phyloP scores from a whole-genome alignment of 441 rosid genomes.

The Populus hybrid region DNA sequence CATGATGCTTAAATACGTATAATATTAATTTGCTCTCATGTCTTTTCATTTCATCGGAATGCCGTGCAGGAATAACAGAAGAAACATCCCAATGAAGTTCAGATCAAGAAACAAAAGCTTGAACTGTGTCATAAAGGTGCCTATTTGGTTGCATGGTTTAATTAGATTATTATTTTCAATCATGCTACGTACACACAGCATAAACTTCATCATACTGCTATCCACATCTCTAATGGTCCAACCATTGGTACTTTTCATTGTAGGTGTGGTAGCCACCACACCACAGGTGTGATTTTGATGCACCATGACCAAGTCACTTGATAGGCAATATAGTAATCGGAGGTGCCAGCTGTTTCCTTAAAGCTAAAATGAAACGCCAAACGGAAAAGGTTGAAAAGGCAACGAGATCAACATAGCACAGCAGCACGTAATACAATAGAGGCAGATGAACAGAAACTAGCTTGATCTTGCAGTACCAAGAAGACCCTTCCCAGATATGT shows the following conservation, averaged over 20 bases:
- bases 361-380: not conserved
- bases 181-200: not conserved
- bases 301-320: not conserved
- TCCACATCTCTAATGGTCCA: not conserved
- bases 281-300: not conserved
- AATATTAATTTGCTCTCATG: not conserved
- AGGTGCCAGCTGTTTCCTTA: not conserved
- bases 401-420: not conserved
- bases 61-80: not conserved
- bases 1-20: not conserved
- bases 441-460: slow-evolving; percentile 92
- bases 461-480: slow-evolving; percentile 90
- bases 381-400: not conserved
- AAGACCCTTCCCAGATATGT: slow-evolving; percentile 72
- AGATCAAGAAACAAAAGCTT: not conserved
- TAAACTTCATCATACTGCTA: not conserved
- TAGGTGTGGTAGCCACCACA: not conserved
- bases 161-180: not conserved
- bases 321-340: not conserved
- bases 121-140: not conserved
- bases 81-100: not conserved
- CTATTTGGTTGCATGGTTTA: not conserved
- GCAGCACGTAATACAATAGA: slow-evolving; percentile 8
- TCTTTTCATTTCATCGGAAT: not conserved
- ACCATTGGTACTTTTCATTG: not conserved